These are phyloP conservation scores for Cutaneotrichosporon sp. DNA, from an alignment of 1,284 basidiomycete species.

Conservation along the genomic window DNA sequence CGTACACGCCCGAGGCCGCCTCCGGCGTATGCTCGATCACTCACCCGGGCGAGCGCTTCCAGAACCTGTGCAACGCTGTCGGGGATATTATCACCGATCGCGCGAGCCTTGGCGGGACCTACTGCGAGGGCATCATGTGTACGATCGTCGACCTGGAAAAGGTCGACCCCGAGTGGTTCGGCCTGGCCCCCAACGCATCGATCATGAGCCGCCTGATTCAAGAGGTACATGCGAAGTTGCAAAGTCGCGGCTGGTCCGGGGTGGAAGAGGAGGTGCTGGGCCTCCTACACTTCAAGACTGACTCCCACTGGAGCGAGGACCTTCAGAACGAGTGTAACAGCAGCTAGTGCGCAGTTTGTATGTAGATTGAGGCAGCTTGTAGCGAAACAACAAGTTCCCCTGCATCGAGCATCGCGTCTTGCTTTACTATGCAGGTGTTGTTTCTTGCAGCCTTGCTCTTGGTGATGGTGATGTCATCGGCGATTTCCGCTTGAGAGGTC, in stretches of 20 bases:
- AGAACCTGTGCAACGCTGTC: neutral
- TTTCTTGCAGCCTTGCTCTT: no score
- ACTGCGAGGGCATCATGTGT: neutral
- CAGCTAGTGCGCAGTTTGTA: neutral
- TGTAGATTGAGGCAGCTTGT: neutral
- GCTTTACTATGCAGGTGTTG: no score
- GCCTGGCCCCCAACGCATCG: neutral
- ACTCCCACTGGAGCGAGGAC: neutral
- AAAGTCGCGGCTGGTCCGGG: neutral
- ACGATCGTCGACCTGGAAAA: slow-evolving; percentile 1
- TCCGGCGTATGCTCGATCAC: neutral
- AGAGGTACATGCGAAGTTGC: neutral
- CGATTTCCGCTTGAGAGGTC: neutral
- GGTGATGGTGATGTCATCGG: no score
- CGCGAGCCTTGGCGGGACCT: neutral
- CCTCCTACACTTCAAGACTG: neutral
- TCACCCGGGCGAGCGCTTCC: neutral
- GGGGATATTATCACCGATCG: slow-evolving; percentile 1
- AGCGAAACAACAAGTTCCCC: no score
- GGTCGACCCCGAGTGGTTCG: neutral
- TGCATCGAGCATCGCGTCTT: no score
- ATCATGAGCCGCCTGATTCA: neutral
- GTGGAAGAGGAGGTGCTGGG: neutral
- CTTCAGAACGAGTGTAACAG: neutral
- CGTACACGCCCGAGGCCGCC: neutral